phyloP scores from a whole-genome alignment of 768 basidiomycete species.

The Baorangia bicolor region DNA sequence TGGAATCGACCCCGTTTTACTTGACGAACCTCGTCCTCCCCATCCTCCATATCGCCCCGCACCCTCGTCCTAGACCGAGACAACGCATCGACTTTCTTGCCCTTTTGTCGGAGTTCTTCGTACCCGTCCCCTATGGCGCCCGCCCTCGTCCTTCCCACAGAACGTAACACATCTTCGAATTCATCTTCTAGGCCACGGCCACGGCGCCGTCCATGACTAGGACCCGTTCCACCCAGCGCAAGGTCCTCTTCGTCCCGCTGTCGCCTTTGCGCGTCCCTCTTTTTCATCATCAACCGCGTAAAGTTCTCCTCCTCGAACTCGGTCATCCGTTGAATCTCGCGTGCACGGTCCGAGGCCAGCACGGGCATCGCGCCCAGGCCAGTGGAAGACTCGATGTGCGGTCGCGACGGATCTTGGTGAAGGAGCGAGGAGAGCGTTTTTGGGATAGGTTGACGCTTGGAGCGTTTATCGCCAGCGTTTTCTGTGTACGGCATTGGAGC shows the following conservation, averaged over 20 bases:
- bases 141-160: slow-evolving; percentile 47
- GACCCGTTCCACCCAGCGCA: slow-evolving; percentile 73
- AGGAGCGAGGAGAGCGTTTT: slow-evolving; percentile 57
- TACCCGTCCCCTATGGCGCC: slow-evolving; percentile 68
- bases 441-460: slow-evolving; percentile 56
- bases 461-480: slow-evolving; percentile 44
- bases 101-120: slow-evolving; percentile 69
- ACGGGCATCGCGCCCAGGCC: slow-evolving; percentile 66
- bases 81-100: slow-evolving; percentile 61
- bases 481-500: slow-evolving; percentile 87
- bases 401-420: slow-evolving; percentile 54
- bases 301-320: slow-evolving; percentile 97
- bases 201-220: slow-evolving; percentile 52
- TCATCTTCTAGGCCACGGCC: slow-evolving; percentile 80
- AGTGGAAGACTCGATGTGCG: slow-evolving; percentile 68
- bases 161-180: slow-evolving; percentile 75
- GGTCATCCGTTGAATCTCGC: slow-evolving; percentile 74
- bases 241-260: slow-evolving; percentile 82
- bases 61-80: slow-evolving; percentile 51
- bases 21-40: slow-evolving; percentile 28
- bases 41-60: slow-evolving; percentile 27
- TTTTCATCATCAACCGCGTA: slow-evolving; percentile 85
- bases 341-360: slow-evolving; percentile 61
- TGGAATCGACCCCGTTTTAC: slow-evolving; percentile 45
- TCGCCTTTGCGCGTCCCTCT: slow-evolving; percentile 75